Base-by-base conservation (phyloP, 257 asterid species). In the Solanum ahanhuiri region DNA sequence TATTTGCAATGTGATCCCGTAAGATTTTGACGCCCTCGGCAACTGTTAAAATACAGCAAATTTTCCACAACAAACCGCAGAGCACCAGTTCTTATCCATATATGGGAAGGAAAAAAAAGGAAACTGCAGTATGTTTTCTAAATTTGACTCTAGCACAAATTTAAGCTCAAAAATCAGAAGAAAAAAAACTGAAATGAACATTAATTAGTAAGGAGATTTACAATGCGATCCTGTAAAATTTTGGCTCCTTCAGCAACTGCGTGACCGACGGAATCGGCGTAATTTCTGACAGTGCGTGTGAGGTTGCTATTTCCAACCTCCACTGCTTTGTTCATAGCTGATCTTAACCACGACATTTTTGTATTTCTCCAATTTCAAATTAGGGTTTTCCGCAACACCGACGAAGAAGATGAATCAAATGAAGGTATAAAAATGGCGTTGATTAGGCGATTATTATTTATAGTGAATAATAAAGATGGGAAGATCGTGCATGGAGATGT, bases 321-420 rank as follows among this genome's bases (percentile, higher is more conserved):
- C 91, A 94, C 98, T 90, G 99, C 99, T 90, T 92, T 97, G 93
- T 91, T 94, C 92, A 97, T 94, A 85, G 98, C 98, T 91, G 99
- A 93, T 91, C 95, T 93, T 85, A 95, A 90, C 99, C 98, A 95
- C 91, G 98, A 94, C 99, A 96, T 96, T 92, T 82, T 73, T 1
- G 7, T 87, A 31, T 71, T 58, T 28, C 43, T 54, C 18, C 9
- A 75, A n/a, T n/a, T 76, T 41, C 35, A 76, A 76, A 76, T 41
- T 76, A 76, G 83, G 83, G 83, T 76, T 76, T 51, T 76, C 31
- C 35, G 1, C 34, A 76, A 76, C 63, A 7, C 35, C 18, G 63
- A 75, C 1, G 54, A 22, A 22, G 30, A 39, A 37, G 25, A 58
- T 20, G 67, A 58, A 22, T 51, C 1, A 12, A 60, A 60, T n/a